Percentiles rank a stretch among this genome's conserved stretches.
phyloP scores from a whole-genome alignment of 108 stramenopile genomes.

The Pelagomonas calceolata region DNA sequence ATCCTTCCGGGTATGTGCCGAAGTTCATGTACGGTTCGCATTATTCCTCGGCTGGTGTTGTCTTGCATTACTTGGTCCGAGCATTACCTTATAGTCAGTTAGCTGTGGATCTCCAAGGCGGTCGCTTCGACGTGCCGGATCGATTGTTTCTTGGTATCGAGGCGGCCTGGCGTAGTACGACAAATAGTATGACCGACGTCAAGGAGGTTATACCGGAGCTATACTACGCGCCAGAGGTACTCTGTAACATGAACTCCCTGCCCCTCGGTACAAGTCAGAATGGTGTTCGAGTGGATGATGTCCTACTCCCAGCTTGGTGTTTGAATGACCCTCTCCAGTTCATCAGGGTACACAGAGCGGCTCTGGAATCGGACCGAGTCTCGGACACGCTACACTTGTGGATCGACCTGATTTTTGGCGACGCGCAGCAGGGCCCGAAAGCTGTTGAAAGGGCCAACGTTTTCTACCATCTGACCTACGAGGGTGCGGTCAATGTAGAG shows the following conservation, averaged over 20 bases:
- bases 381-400: conserved; percentile 81
- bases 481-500: conserved; percentile 86
- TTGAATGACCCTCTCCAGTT: background rate
- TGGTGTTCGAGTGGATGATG: conserved; percentile 69
- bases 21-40: conserved; percentile 83
- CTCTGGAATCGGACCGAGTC: conserved; percentile 40
- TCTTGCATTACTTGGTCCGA: conserved; percentile 69
- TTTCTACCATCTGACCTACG: conserved; percentile 95
- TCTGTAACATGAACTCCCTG: conserved; percentile 70
- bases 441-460: conserved; percentile 74
- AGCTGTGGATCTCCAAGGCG: conserved; percentile 77
- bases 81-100: conserved; percentile 81
- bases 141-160: conserved; percentile 72
- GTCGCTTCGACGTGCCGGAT: conserved; percentile 88
- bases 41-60: conserved; percentile 83
- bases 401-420: conserved; percentile 95
- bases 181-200: conserved; percentile 49
- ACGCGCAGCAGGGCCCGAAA: conserved; percentile 72
- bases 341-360: conserved; percentile 29
- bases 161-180: conserved; percentile 38
- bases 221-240: conserved; percentile 86
- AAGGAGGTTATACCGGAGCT: conserved; percentile 97
- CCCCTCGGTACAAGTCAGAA: conserved; percentile 72
- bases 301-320: conserved; percentile 67
- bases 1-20: conserved; percentile 16